A percentile compares a stretch with the other conserved stretches of the same genome.
phyloP scores from a whole-genome alignment of 345 rosid species.

The Theobroma cacao region DNA sequence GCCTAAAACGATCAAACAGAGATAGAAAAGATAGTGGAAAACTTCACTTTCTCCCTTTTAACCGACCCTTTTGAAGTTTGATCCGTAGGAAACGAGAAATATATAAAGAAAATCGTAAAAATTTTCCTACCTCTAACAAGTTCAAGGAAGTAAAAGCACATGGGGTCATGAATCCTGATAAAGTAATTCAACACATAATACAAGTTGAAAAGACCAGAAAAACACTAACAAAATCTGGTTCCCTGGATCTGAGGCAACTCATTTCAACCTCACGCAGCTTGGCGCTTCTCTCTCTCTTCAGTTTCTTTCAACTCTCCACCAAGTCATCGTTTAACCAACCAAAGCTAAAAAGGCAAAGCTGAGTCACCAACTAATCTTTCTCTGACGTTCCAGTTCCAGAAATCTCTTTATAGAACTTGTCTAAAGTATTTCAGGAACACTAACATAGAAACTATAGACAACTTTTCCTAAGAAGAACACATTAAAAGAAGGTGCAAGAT shows the following conservation, averaged over 20 bases:
- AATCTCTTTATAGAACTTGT: neutral
- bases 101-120: conserved; percentile 1
- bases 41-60: conserved; percentile 1
- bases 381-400: neutral
- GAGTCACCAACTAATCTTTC: conserved; percentile 16
- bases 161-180: conserved; percentile 20
- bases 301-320: conserved; percentile 29
- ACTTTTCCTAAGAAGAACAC: neutral
- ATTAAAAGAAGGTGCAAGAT: neutral
- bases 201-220: conserved; percentile 29
- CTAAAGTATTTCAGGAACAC: neutral
- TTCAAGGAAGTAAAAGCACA: neutral
- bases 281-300: conserved; percentile 19
- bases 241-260: conserved; percentile 48
- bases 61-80: conserved; percentile 7
- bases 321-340: conserved; percentile 26
- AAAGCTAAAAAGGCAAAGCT: neutral
- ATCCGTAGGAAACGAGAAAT: neutral
- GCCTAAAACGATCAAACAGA: neutral
- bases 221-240: conserved; percentile 17
- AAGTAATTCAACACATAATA: conserved; percentile 19
- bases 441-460: neutral
- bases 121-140: neutral
- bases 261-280: conserved; percentile 40
- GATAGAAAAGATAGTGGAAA: neutral